phyloP scores from a whole-genome alignment of 306 rosid genomes.

The Cucurbita argyrosperma region DNA sequence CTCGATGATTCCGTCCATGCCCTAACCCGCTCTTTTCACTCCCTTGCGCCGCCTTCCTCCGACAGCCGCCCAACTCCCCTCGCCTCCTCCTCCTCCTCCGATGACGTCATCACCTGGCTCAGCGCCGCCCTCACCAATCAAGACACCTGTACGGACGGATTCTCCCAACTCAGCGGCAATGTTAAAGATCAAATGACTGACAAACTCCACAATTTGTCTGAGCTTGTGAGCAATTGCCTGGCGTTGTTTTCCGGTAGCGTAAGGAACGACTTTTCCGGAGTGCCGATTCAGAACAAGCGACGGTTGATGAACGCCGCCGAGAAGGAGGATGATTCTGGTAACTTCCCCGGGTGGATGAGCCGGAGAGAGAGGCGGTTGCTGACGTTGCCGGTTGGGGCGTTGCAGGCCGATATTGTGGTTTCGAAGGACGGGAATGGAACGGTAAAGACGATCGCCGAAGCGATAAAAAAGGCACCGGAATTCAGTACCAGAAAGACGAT shows the following conservation, averaged over 20 bases:
- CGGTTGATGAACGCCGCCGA: slow-evolving; percentile 17
- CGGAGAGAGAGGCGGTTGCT: slow-evolving; percentile 47
- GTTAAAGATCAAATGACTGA: slow-evolving; percentile 36
- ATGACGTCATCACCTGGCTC: slow-evolving; percentile 77
- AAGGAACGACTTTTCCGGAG: slow-evolving; percentile 52
- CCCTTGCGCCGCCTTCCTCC: slow-evolving; percentile 8
- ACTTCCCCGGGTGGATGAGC: slow-evolving; percentile 60
- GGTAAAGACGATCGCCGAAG: slow-evolving; percentile 48
- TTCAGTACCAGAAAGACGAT: slow-evolving; percentile 35
- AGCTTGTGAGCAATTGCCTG: slow-evolving; percentile 68
- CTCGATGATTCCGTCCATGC: slow-evolving; percentile 73
- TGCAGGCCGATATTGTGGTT: slow-evolving; percentile 62
- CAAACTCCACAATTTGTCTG: slow-evolving; percentile 46
- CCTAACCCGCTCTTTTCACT: slow-evolving; percentile 31
- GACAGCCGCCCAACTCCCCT: not conserved
- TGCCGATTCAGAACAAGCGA: slow-evolving; percentile 52
- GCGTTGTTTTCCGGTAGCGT: slow-evolving; percentile 44
- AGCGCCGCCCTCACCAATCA: slow-evolving; percentile 83
- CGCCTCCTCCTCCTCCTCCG: slow-evolving; percentile 12
- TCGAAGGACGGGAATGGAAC: slow-evolving; percentile 60
- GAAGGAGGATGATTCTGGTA: slow-evolving; percentile 1
- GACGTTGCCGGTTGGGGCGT: slow-evolving; percentile 27
- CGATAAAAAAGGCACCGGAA: slow-evolving; percentile 63
- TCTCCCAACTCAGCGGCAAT: slow-evolving; percentile 28
- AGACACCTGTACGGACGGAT: slow-evolving; percentile 78